Evolutionary conservation across 768 basidiomycete genomes (phyloP).

Genomic region (Xerocomellus chrysenteron): DNA sequence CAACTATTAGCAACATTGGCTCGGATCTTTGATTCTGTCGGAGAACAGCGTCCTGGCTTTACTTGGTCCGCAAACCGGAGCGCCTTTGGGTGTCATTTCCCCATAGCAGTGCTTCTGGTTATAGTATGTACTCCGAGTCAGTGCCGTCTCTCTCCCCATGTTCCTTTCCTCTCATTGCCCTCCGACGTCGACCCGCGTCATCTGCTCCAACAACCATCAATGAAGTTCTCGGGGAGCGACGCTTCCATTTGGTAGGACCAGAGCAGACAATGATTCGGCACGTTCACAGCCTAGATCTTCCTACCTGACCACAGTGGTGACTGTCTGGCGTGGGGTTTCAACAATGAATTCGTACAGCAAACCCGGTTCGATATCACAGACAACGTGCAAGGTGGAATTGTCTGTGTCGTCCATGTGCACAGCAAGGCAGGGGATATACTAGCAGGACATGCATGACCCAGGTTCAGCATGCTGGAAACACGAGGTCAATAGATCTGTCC

Average conservation of each 20-base stretch:
- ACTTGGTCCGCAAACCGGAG: not conserved
- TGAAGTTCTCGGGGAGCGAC: not conserved
- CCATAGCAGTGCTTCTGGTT: not conserved
- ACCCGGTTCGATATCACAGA: not conserved
- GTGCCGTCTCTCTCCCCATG: too few species aligned
- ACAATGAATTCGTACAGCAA: slow-evolving; percentile 3
- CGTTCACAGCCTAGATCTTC: not conserved
- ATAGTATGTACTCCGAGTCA: not conserved
- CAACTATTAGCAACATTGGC: not conserved
- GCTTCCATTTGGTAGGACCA: not conserved
- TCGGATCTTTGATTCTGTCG: slow-evolving; percentile 15
- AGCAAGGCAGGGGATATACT: slow-evolving; percentile 9
- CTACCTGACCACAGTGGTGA: not conserved
- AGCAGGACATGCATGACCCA: not conserved
- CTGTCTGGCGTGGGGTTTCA: not conserved
- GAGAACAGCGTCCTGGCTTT: not conserved
- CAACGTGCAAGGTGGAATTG: slow-evolving; percentile 9
- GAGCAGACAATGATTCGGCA: slow-evolving; percentile 3
- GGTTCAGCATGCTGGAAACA: slow-evolving; percentile 21
- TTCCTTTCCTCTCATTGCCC: not conserved
- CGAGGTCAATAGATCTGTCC: slow-evolving; percentile 21
- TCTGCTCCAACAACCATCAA: not conserved
- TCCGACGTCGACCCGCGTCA: not conserved
- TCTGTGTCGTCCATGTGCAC: slow-evolving; percentile 7
- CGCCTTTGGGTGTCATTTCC: not conserved